Evolutionary conservation across 2,329 filamentous ascomycete species (phyloP).

Genomic region (Byssoonygena ceratinophila): DNA sequence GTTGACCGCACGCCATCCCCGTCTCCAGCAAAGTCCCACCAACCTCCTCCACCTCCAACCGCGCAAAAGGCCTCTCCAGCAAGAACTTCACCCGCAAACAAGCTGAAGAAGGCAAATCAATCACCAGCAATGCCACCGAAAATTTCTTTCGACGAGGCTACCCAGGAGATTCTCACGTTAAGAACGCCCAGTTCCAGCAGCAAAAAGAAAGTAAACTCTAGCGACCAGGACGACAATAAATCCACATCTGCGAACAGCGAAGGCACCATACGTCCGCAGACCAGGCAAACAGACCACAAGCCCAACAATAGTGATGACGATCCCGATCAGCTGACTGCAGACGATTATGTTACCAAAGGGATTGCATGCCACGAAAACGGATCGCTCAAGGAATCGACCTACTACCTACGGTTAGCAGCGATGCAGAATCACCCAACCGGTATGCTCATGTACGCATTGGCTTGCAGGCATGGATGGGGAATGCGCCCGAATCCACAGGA

Average conservation of each 20-base stretch:
- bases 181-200: slow-evolving; percentile 3
- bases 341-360: slow-evolving; percentile 82
- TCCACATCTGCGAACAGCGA: slow-evolving; percentile 53
- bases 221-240: slow-evolving; percentile 35
- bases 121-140: slow-evolving; percentile 7
- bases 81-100: slow-evolving; percentile 14
- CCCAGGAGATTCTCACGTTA: slow-evolving; percentile 4
- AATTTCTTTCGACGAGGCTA: slow-evolving; percentile 14
- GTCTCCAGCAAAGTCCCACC: slow-evolving; percentile 15
- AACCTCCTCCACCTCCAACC: slow-evolving; percentile 22
- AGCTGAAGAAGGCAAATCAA: slow-evolving; percentile 3
- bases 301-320: not conserved
- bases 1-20: slow-evolving; percentile 28
- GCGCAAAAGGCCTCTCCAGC: slow-evolving; percentile 23
- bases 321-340: slow-evolving; percentile 39
- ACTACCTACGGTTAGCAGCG: slow-evolving; percentile 83
- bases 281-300: slow-evolving; percentile 22
- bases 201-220: slow-evolving; percentile 11
- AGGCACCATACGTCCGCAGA: slow-evolving; percentile 46
- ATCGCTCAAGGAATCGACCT: slow-evolving; percentile 84
- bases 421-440: slow-evolving; percentile 76
- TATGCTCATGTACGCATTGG: slow-evolving; percentile 91
- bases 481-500: slow-evolving; percentile 88
- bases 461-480: slow-evolving; percentile 93
- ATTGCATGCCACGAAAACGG: slow-evolving; percentile 84